These are phyloP conservation scores for Telfairia occidentalis DNA, from an alignment of 331 rosid genomes.

Conservation along the genomic window DNA sequence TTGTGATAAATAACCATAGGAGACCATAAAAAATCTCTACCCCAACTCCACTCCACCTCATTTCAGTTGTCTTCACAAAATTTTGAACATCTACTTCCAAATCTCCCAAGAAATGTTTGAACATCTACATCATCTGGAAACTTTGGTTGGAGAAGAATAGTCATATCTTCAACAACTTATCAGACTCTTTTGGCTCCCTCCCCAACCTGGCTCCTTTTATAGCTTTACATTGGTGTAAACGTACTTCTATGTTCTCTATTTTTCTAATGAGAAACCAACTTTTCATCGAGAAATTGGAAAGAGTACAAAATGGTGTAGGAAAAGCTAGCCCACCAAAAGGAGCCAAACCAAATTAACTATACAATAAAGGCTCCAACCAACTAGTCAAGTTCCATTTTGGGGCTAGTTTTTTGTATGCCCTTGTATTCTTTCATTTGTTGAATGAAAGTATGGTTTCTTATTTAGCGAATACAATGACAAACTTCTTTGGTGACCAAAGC, in stretches of 20 bases:
- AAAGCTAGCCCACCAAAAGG: no score
- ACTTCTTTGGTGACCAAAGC: no score
- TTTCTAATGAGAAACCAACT: no score
- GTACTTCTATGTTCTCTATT: not conserved
- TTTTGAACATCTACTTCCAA: not conserved
- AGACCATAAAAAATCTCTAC: not conserved
- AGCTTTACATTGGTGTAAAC: not conserved
- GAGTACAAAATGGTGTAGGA: no score
- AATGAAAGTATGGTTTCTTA: no score
- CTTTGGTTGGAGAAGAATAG: not conserved
- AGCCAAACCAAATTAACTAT: no score
- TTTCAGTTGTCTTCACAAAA: not conserved
- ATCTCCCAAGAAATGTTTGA: not conserved
- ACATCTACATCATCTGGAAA: not conserved
- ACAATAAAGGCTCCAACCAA: no score
- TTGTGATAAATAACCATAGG: not conserved
- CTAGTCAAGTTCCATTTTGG: no score
- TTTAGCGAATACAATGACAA: no score
- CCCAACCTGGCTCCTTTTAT: not conserved
- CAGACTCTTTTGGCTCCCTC: not conserved
- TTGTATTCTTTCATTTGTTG: no score
- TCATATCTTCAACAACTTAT: not conserved
- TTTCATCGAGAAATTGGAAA: no score
- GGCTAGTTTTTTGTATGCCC: no score
- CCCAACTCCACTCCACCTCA: not conserved